These are phyloP conservation scores for Yamadazyma friedrichii DNA, from an alignment of 1,139 yeast species.

Conservation along the genomic window DNA sequence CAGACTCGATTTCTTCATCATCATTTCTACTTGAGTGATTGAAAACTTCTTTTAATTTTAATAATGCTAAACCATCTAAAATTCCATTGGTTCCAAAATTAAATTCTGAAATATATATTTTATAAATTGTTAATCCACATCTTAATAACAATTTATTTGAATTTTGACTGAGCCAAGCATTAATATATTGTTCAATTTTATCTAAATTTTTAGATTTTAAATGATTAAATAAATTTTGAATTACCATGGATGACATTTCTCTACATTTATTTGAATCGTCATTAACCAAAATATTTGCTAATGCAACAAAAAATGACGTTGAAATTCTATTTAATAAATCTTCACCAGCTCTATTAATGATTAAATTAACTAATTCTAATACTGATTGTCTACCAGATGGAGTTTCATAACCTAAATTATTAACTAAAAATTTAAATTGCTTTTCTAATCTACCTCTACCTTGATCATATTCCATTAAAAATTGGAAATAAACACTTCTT, in stretches of 20 bases:
- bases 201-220: constrained; percentile 32
- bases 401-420: constrained; percentile 81
- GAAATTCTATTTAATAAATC: constrained; percentile 63
- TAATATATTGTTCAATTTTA: constrained; percentile 56
- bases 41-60: constrained; percentile 38
- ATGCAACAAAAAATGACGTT: constrained; percentile 76
- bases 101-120: constrained; percentile 54
- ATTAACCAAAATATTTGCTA: constrained; percentile 73
- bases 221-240: constrained; percentile 55
- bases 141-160: constrained; percentile 57
- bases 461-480: constrained; percentile 92
- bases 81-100: constrained; percentile 40
- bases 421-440: constrained; percentile 79
- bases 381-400: constrained; percentile 88
- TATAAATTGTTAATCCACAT: constrained; percentile 77
- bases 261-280: constrained; percentile 84
- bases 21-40: constrained; percentile 29
- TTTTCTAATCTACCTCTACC: constrained; percentile 82
- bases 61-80: constrained; percentile 40
- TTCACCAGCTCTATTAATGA: constrained; percentile 64
- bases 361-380: constrained; percentile 76
- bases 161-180: constrained; percentile 67
- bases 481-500: constrained; percentile 79
- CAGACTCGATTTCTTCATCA: constrained; percentile 23
- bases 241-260: constrained; percentile 73